Evolutionary conservation across 257 asterid genomes (phyloP).

Genomic region (Plantago elongata): DNA sequence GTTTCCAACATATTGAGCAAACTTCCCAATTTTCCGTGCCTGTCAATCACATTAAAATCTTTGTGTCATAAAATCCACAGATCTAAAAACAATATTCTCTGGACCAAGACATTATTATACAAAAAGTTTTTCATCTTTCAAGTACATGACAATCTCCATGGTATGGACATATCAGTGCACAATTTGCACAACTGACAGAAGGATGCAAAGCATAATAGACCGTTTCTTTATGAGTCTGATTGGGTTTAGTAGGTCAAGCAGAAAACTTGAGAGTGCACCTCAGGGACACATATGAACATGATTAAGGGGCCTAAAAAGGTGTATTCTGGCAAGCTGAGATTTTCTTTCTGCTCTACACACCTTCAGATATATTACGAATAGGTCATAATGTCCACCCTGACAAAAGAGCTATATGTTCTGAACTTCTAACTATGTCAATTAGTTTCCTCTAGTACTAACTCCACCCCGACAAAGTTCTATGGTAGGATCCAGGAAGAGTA

Average conservation of each 20-base stretch:
- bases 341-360: too few relatives aligned
- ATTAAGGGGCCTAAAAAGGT: too few relatives aligned
- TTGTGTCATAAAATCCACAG: slow-evolving; percentile 24
- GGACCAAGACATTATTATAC: not conserved
- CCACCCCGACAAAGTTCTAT: too few relatives aligned
- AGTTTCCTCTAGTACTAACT: too few relatives aligned
- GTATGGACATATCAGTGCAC: slow-evolving; percentile 2
- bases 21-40: slow-evolving; percentile 24
- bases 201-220: not conserved
- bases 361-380: too few relatives aligned
- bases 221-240: not conserved
- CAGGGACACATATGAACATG: too few relatives aligned
- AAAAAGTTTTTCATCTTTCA: slow-evolving; percentile 1
- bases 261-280: not conserved
- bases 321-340: too few relatives aligned
- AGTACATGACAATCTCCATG: not conserved
- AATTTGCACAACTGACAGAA: not conserved
- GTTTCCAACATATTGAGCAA: slow-evolving; percentile 28
- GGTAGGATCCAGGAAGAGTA: too few relatives aligned
- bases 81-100: slow-evolving; percentile 3
- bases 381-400: too few relatives aligned
- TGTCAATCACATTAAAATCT: slow-evolving; percentile 26
- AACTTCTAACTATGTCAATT: too few relatives aligned
- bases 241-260: not conserved
- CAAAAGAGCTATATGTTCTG: too few relatives aligned